Base-by-base conservation (phyloP, 805 yeast genomes). In the Saccharomycopsis selenospora region DNA sequence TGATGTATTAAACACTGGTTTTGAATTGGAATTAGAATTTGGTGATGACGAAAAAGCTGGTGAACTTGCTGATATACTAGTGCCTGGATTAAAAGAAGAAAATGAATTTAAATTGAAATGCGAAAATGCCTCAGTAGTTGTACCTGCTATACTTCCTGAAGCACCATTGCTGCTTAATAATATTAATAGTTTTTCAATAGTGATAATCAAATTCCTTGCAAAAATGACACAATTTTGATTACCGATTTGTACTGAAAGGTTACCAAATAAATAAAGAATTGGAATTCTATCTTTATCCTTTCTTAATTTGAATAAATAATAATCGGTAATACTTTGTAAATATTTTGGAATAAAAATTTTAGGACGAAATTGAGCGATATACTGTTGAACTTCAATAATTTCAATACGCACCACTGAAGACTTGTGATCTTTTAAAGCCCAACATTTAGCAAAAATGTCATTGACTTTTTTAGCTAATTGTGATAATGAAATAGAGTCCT, bases 381-480 rank as follows among this genome's bases (percentile, higher is more conserved):
- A 72, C 0, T 99, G 96, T 52, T 91, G 71, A 43, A 90, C 82
- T 40, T 79, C 77, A 8, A 95, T 79, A n/a, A 91, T 82, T 56
- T 91, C 96, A 50, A 81, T 82, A 53, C 96, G 74, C 13, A 93
- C 82, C 3, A 85, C 76, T 18, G 77, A 67, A 44, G 84, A 77
- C 59, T 84, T 84, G 65, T 85, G 86, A 55, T 87, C 93, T 61
- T 83, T 85, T 62, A 82, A 84, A 42, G 74, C 67, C 64, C 53
- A 49, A 24, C 45, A 49, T 14, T 38, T 46, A 14, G 36, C 29
- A 25, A 36, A 52, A 4, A 52, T 47, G 13, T 50, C 49, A 22
- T 50, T 49, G 7, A 52, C 48, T 27, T 28, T 40, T 14, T 52
- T 52, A 2, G 46, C 28, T 11, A 51, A 25, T n/a, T 26, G 6